Conservation (phyloP, 306 rosid species). For the Spatholobus suberectus region DNA sequence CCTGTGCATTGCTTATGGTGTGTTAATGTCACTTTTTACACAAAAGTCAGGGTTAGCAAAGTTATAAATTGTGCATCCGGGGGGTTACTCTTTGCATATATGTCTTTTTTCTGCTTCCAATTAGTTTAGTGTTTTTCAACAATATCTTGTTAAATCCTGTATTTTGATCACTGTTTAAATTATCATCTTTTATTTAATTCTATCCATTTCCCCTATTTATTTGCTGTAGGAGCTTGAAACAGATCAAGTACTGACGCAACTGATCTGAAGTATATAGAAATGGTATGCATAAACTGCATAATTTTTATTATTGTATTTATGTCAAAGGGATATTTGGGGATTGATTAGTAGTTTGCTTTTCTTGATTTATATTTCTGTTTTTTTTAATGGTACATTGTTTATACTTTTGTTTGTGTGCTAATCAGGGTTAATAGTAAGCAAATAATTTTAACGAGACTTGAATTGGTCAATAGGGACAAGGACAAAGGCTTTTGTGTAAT, state of each 20-base stretch:
- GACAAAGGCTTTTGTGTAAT: slow-evolving; percentile 22
- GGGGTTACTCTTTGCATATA: too few species aligned
- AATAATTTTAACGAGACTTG: neutral
- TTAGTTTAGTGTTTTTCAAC: too few species aligned
- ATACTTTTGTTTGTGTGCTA: slow-evolving; percentile 23
- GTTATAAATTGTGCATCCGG: too few species aligned
- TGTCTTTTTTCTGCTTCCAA: too few species aligned
- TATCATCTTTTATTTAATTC: neutral
- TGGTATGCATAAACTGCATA: slow-evolving; percentile 53
- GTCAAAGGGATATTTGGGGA: slow-evolving; percentile 18
- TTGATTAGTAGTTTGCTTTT: neutral
- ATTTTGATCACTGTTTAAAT: neutral
- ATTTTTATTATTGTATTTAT: slow-evolving; percentile 18
- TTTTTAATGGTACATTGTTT: too few species aligned
- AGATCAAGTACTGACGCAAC: slow-evolving; percentile 71
- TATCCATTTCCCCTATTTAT: slow-evolving; percentile 2
- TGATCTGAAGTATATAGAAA: slow-evolving; percentile 81
- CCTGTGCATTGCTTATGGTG: too few species aligned
- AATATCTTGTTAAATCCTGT: slow-evolving; percentile 31
- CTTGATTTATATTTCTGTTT: neutral
- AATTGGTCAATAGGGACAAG: neutral
- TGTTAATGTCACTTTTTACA: too few species aligned
- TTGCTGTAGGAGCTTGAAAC: slow-evolving; percentile 83
- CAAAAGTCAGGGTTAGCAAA: too few species aligned
- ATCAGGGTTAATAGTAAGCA: neutral